A percentile compares a stretch with the other conserved stretches of the same genome.
Conservation (phyloP, 2,329 filamentous ascomycete species). For the Trichoderma sp. region DNA sequence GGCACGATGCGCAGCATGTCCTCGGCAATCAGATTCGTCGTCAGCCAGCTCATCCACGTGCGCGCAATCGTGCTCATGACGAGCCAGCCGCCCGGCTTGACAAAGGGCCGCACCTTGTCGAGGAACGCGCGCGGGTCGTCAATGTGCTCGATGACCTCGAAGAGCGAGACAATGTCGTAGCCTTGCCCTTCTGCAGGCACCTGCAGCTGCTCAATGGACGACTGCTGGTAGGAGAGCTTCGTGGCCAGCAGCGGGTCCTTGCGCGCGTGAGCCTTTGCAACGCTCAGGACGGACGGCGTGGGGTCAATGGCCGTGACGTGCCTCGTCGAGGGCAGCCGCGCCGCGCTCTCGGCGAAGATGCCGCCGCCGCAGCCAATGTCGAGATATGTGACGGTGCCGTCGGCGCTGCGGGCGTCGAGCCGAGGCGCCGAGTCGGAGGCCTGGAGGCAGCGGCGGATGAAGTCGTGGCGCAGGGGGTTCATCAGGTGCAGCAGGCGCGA, state of each 20-base stretch:
- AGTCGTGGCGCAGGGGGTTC: slow-evolving; percentile 95
- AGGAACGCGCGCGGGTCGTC: slow-evolving; percentile 74
- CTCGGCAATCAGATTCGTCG: slow-evolving; percentile 90
- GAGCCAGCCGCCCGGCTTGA: slow-evolving; percentile 90
- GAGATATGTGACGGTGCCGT: slow-evolving; percentile 64
- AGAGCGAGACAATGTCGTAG: slow-evolving; percentile 82
- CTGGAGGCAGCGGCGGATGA: slow-evolving; percentile 72
- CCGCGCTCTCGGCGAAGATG: slow-evolving; percentile 89
- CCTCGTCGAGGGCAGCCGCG: slow-evolving; percentile 63
- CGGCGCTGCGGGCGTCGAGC: slow-evolving; percentile 35
- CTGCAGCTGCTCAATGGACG: slow-evolving; percentile 71
- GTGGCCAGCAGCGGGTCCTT: slow-evolving; percentile 67
- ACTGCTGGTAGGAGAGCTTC: slow-evolving; percentile 73
- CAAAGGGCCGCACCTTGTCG: slow-evolving; percentile 68
- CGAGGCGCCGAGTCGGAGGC: slow-evolving; percentile 46
- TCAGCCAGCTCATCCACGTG: slow-evolving; percentile 85
- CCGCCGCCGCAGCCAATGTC: slow-evolving; percentile 96
- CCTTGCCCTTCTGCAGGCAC: slow-evolving; percentile 42
- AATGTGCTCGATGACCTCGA: slow-evolving; percentile 96
- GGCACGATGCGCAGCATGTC: slow-evolving; percentile 86
- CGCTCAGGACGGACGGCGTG: slow-evolving; percentile 68
- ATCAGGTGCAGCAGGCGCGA: slow-evolving; percentile 93
- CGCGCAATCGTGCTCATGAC: slow-evolving; percentile 90
- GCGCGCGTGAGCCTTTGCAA: slow-evolving; percentile 75
- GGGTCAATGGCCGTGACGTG: slow-evolving; percentile 78